Conservation (phyloP, 495 filamentous ascomycete genomes). For the Aspergillus steynii region DNA sequence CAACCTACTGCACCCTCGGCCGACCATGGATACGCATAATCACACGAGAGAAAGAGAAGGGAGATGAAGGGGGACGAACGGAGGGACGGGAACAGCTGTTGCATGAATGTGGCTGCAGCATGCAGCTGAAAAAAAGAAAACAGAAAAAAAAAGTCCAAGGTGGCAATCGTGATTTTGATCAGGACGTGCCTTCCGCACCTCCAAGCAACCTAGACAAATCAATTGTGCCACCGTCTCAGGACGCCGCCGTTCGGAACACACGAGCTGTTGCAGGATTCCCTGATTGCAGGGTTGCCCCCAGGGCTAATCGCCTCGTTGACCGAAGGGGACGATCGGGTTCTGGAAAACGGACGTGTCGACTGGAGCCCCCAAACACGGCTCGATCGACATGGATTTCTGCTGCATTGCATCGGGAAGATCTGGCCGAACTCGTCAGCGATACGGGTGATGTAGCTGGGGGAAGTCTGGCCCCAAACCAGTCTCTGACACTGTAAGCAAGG, state of each 20-base stretch:
- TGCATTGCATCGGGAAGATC: conserved; percentile 16
- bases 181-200: background rate
- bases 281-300: conserved; percentile 5
- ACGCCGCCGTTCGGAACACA: background rate
- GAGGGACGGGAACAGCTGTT: background rate
- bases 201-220: background rate
- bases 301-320: conserved; percentile 17
- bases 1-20: background rate
- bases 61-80: background rate
- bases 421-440: conserved; percentile 10
- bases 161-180: background rate
- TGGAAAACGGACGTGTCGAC: conserved; percentile 25
- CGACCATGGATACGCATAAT: background rate
- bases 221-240: background rate
- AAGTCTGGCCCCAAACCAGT: conserved; percentile 3
- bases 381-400: conserved; percentile 20
- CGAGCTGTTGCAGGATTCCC: conserved; percentile 7
- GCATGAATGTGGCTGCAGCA: conserved; percentile 7
- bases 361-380: conserved; percentile 10
- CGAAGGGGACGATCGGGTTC: conserved; percentile 24
- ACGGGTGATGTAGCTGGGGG: conserved; percentile 2
- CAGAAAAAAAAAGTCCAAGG: background rate
- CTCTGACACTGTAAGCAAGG: conserved; percentile 24
- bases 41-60: background rate
- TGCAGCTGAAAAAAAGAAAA: background rate